Conservation (phyloP, 169 alveolate species). For the Babesia divergens region DNA sequence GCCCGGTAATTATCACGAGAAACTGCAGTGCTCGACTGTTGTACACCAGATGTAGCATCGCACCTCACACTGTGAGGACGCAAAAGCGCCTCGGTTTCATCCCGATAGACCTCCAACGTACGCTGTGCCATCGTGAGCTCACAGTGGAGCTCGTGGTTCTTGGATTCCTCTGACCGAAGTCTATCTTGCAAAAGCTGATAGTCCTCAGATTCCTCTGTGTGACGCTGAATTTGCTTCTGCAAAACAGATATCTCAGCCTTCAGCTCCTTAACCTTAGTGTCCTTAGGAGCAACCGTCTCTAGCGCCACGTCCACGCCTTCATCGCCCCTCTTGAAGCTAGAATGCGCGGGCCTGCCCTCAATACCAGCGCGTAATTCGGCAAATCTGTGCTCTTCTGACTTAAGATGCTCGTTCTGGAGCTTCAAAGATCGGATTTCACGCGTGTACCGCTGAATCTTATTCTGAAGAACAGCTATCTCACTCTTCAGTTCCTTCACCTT, state of each 20-base stretch:
- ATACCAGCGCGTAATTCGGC: background rate
- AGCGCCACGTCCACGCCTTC: background rate
- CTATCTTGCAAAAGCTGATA: conserved; percentile 2
- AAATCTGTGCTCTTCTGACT: background rate
- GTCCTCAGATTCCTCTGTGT: background rate
- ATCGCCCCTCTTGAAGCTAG: no score
- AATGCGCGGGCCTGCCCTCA: no score
- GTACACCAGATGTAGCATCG: background rate
- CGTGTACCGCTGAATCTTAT: conserved; percentile 1
- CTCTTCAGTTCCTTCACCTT: conserved; percentile 11
- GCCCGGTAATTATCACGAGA: background rate
- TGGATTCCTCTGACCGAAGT: conserved; percentile 15
- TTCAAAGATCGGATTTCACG: conserved; percentile 7
- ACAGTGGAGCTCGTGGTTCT: conserved; percentile 9
- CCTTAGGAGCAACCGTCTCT: background rate
- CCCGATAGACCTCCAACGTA: conserved; percentile 4
- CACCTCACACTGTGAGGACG: background rate
- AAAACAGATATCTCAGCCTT: conserved; percentile 29
- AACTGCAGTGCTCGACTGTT: conserved; percentile 2
- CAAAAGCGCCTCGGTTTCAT: conserved; percentile 7
- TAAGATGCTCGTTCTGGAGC: conserved; percentile 19
- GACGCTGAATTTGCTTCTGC: conserved; percentile 37
- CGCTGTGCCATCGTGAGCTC: background rate
- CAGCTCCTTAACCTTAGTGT: conserved; percentile 33
- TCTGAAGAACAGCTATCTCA: conserved; percentile 18